Evolutionary conservation across 2,329 filamentous ascomycete species (phyloP), one percentile per base, ranked within the genome.

Genomic region (Westerdykella aurantiaca): DNA sequence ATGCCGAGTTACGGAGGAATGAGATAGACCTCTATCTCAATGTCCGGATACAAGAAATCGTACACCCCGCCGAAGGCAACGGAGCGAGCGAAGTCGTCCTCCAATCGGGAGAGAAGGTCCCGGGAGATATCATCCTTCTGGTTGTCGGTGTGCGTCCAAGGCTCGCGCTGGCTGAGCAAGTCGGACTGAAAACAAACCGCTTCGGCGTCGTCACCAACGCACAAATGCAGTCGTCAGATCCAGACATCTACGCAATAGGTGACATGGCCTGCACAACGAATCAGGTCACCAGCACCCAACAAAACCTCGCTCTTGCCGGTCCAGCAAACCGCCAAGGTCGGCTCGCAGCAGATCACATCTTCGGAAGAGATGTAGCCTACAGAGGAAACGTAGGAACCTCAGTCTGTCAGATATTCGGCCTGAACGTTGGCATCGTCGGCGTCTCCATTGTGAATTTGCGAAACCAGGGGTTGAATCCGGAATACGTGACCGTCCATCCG

Each of bases 241-340:
- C 48, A 34, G 45, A 59, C 39, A 55, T 61, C 39, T 61, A 59
- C 46, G 55, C 56, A 5, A 53, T 58, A 3, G 57, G 57, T 2
- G 57, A 61, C 45, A 57, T 61, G 57, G 50, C 53, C 13, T 51
- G 52, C 39, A 56, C 57, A 17, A 39, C 43, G 22, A 44, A 61
- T 41, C 31, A 42, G 14, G 47, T 61, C 21, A 39, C 45, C 6
- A 42, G 41, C 39, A 21, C 18, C 18, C 18, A 21, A 21, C 18
- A 21, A 21, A 21, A 21, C 18, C 18, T 21, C 18, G 18, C 18
- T 21, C 18, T 21, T 21, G 18, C 18, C 18, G 18, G 18, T 21
- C 18, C 18, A 6, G 18, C 18, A 21, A 21, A 21, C 18, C 18
- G 18, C 18, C 18, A 21, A 6, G 18, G 18, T 21, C 18, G 18